Conservation (phyloP, 345 rosid genomes). For the Sisymbrium altissimum region DNA sequence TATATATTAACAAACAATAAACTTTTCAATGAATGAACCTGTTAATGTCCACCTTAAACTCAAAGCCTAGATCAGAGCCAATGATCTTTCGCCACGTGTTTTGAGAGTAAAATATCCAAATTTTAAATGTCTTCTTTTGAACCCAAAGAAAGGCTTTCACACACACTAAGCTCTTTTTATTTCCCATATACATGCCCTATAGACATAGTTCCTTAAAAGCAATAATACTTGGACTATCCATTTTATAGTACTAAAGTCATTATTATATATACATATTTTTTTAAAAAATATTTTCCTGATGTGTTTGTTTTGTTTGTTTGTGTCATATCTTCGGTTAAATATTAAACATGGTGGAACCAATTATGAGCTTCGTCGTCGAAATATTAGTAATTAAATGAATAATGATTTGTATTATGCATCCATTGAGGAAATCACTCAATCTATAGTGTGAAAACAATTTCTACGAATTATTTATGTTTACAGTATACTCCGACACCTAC, state of each 20-base stretch:
- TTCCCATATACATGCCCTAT: slow-evolving; percentile 46
- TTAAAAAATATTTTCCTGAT: not conserved
- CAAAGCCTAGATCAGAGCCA: slow-evolving; percentile 29
- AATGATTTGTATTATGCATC: slow-evolving; percentile 32
- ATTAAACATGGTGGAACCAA: slow-evolving; percentile 65
- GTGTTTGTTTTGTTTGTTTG: slow-evolving; percentile 24
- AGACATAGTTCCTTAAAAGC: slow-evolving; percentile 55
- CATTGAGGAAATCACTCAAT: slow-evolving; percentile 35
- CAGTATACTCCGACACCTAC: slow-evolving; percentile 3
- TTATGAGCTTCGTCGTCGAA: slow-evolving; percentile 43
- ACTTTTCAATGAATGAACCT: slow-evolving; percentile 21
- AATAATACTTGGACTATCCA: slow-evolving; percentile 37
- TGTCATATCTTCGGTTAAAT: slow-evolving; percentile 31
- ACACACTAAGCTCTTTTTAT: slow-evolving; percentile 13
- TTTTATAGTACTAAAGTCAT: slow-evolving; percentile 21
- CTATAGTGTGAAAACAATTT: slow-evolving; percentile 28
- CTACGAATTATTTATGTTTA: slow-evolving; percentile 10
- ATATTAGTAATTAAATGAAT: slow-evolving; percentile 22
- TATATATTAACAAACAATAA: slow-evolving; percentile 11
- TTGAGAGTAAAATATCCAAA: not conserved
- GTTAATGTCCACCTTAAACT: slow-evolving; percentile 47
- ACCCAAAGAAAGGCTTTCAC: slow-evolving; percentile 15
- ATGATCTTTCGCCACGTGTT: slow-evolving; percentile 45
- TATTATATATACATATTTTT: slow-evolving; percentile 22
- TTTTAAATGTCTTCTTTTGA: slow-evolving; percentile 7